Evolutionary conservation across 352 stramenopile genomes (phyloP).

Genomic region (Phytopythium kandeliae): DNA sequence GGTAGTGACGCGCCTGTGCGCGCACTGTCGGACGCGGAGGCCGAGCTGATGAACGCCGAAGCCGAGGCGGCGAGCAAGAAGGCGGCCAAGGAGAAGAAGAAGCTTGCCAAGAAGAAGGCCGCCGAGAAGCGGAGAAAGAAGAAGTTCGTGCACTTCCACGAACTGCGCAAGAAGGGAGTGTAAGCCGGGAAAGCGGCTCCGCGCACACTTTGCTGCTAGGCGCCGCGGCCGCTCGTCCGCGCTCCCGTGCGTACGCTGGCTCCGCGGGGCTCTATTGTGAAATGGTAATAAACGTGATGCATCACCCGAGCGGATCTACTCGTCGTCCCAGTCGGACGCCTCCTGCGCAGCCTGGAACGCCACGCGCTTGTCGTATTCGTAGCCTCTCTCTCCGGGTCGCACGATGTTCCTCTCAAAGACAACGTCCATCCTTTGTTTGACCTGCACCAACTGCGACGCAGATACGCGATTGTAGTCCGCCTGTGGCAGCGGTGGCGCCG

Average conservation of each 20-base stretch:
- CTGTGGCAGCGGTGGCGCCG: conserved; percentile 26
- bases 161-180: conserved; percentile 83
- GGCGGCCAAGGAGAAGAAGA: conserved; percentile 53
- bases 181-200: no score
- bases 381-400: conserved; percentile 42
- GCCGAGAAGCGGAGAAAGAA: conserved; percentile 48
- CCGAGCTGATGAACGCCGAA: conserved; percentile 42
- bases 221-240: background rate
- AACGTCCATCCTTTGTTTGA: conserved; percentile 67
- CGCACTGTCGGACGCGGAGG: conserved; percentile 35
- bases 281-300: conserved; percentile 22
- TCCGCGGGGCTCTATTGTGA: conserved; percentile 44
- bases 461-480: conserved; percentile 80
- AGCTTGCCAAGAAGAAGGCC: conserved; percentile 46
- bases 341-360: conserved; percentile 38
- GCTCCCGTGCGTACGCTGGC: conserved; percentile 27
- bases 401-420: conserved; percentile 63
- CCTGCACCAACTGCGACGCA: conserved; percentile 58
- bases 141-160: conserved; percentile 86
- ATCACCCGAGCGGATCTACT: conserved; percentile 10
- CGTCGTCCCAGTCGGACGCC: conserved; percentile 58
- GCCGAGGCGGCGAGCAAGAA: conserved; percentile 29
- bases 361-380: conserved; percentile 69
- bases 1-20: conserved; percentile 14
- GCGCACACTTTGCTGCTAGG: no score